Base-by-base conservation (phyloP, 2,329 filamentous ascomycete genomes). In the Fusarium brachygibbosum region DNA sequence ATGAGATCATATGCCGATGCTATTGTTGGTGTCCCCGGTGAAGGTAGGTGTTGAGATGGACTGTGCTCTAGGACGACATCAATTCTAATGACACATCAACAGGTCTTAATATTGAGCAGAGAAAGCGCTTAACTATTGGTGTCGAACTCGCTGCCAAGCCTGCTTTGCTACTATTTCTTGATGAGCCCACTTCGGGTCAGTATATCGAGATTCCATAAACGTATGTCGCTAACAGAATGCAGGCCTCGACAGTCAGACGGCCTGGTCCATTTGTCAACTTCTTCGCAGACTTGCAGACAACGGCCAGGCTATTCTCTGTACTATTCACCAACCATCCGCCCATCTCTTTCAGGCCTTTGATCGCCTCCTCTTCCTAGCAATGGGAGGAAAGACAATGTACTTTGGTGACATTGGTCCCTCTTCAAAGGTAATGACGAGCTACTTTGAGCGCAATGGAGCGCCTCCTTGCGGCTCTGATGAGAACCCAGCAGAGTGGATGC, bases 81-180 rank as follows among this genome's bases (percentile, higher is more conserved):
- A 10, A 28, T 7, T 5, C 40, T 42, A 10, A 42, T n/a, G 14
- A 17, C 13, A 3, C 23, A 0, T n/a, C 14, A 12, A n/a, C 12
- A 49, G 45, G 76, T 1, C 64, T 77, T 9, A 77, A 87, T 68
- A 77, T 80, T 1, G 81, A 83, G 54, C 80, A 83, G 58, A 74
- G 81, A 14, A 83, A 83, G 57, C 87, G 90, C 66, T 82, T 93
- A 8, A 93, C 91, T 0, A 93, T 93, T 59, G 91, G 90, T 72
- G 91, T 93, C 3, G 91, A 93, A 75, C 82, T 94, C 7, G 91
- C 90, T 28, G 91, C 91, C 2, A 91, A 91, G 75, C 91, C 91
- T 2, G 85, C 90, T 45, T 81, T 93, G 5, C 84, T 93, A 45
- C 84, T 93, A 17, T 93, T 93, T 82, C 83, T 93, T 12, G 91